Conservation (phyloP, 495 filamentous ascomycete species). For the Haplographium delicatum region DNA sequence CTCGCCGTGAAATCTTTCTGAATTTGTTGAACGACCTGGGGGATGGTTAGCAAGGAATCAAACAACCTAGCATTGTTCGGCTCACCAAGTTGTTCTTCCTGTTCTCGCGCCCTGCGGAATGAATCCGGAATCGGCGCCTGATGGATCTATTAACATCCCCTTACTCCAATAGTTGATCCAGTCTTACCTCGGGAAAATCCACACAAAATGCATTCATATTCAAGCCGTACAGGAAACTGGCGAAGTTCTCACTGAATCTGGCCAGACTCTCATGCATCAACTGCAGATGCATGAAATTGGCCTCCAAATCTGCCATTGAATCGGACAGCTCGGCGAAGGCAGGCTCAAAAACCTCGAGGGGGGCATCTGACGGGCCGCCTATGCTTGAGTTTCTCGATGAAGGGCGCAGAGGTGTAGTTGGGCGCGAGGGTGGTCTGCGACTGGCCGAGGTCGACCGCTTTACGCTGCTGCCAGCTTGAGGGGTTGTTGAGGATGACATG, state of each 20-base stretch:
- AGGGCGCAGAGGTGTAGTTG: slow-evolving; percentile 88
- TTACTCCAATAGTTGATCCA: neutral
- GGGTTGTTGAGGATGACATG: slow-evolving; percentile 24
- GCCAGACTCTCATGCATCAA: slow-evolving; percentile 94
- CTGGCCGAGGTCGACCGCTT: slow-evolving; percentile 20
- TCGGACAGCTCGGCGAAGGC: slow-evolving; percentile 92
- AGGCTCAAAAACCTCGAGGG: slow-evolving; percentile 78
- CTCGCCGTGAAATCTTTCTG: slow-evolving; percentile 25
- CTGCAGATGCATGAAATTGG: slow-evolving; percentile 95
- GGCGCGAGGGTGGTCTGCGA: slow-evolving; percentile 52
- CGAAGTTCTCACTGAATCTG: slow-evolving; percentile 94
- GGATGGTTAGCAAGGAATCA: neutral
- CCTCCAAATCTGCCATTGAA: slow-evolving; percentile 90
- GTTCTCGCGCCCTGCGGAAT: slow-evolving; percentile 22
- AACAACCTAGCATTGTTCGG: neutral
- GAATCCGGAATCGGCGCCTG: slow-evolving; percentile 28
- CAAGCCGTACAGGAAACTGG: slow-evolving; percentile 87
- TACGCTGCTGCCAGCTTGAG: slow-evolving; percentile 18
- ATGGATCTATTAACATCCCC: slow-evolving; percentile 8
- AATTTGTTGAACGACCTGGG: slow-evolving; percentile 21
- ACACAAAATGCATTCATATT: slow-evolving; percentile 99
- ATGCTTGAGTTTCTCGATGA: slow-evolving; percentile 62
- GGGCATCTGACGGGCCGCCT: slow-evolving; percentile 59
- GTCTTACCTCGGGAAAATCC: slow-evolving; percentile 83
- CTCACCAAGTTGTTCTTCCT: slow-evolving; percentile 21